Evolutionary conservation across 78 protist genomes (phyloP).

Genomic region (Dictyostelium capitatum): DNA sequence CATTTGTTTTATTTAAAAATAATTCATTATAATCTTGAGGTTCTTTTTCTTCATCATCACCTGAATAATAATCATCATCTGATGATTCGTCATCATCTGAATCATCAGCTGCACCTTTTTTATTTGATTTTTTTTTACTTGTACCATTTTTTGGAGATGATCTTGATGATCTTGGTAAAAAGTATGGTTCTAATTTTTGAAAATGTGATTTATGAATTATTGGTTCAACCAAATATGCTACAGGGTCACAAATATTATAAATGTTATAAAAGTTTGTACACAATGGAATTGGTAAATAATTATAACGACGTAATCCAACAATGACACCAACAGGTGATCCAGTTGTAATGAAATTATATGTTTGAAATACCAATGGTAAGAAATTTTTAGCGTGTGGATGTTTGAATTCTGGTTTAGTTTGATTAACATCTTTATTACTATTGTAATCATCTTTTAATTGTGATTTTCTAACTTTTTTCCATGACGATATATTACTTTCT

Average conservation of each 20-base stretch:
- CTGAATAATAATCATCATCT: background rate
- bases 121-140: background rate
- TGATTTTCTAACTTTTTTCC: slow-evolving; percentile 10
- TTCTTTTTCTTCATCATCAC: background rate
- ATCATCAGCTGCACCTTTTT: background rate
- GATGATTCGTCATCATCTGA: background rate
- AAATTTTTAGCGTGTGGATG: background rate
- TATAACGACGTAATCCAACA: slow-evolving; percentile 40
- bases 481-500: slow-evolving; percentile 27
- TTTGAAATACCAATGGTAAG: slow-evolving; percentile 23
- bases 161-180: background rate
- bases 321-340: slow-evolving; percentile 54
- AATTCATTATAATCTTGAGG: too few relatives aligned
- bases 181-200: background rate
- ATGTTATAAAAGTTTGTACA: slow-evolving; percentile 55
- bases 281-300: slow-evolving; percentile 19
- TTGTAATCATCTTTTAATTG: background rate
- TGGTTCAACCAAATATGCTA: slow-evolving; percentile 65
- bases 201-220: slow-evolving; percentile 19
- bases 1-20: too few relatives aligned
- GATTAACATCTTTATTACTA: background rate
- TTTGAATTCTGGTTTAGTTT: background rate
- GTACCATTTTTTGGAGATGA: background rate
- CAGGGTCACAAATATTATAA: slow-evolving; percentile 62
- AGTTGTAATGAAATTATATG: slow-evolving; percentile 29